phyloP scores from a whole-genome alignment of 352 stramenopile genomes.

The Pythium guiyangense region DNA sequence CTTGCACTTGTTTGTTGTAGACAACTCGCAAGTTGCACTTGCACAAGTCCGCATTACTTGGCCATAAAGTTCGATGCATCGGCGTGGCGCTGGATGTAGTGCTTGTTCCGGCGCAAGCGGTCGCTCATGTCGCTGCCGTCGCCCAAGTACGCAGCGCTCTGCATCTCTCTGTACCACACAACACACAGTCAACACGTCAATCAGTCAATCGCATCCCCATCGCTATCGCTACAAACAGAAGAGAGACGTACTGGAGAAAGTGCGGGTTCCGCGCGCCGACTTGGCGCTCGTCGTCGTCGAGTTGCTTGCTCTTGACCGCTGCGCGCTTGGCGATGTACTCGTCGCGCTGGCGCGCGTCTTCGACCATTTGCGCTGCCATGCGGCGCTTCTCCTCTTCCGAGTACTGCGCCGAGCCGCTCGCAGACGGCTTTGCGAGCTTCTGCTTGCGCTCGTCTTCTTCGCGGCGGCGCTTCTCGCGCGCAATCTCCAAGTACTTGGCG shows the following conservation, averaged over 20 bases:
- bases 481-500: constrained; percentile 66
- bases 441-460: constrained; percentile 67
- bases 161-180: constrained; percentile 42
- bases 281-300: constrained; percentile 53
- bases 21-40: too few species aligned
- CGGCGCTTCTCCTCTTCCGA: constrained; percentile 62
- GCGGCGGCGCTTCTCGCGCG: constrained; percentile 55
- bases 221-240: constrained; percentile 10
- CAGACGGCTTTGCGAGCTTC: constrained; percentile 50
- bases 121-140: constrained; percentile 64
- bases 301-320: constrained; percentile 42
- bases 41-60: constrained; percentile 26
- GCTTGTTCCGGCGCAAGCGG: constrained; percentile 68
- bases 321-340: constrained; percentile 48
- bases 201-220: not conserved
- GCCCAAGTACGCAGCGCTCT: constrained; percentile 67
- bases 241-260: constrained; percentile 59
- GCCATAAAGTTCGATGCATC: constrained; percentile 76
- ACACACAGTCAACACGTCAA: not conserved
- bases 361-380: constrained; percentile 64
- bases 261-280: constrained; percentile 46
- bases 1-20: not conserved
- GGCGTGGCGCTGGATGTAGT: constrained; percentile 84
- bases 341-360: constrained; percentile 69
- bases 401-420: constrained; percentile 11